Evolutionary conservation across 176 grass and related monocot species (phyloP), one percentile per base, ranked within the genome.

Genomic region (Oryza punctata): DNA sequence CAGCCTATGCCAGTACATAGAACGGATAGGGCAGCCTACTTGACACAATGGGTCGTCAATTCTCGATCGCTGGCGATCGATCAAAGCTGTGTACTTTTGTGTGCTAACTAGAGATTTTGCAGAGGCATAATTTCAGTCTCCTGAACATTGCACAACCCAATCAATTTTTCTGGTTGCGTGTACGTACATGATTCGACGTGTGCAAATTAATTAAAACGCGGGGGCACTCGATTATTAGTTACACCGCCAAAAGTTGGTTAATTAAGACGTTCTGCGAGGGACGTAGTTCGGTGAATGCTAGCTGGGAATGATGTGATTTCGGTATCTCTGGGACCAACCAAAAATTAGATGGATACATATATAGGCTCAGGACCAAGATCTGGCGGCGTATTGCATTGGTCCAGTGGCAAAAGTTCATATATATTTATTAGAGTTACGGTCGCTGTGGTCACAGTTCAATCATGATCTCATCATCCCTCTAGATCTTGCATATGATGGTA

Each of bases 121-220:
- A 57, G 18, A 18, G 50, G 50, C 50, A 57, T 57, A 57, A 57
- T 57, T 57, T 57, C 50, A 18, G 50, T 57, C 50, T 57, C 50
- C 50, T 57, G 18, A 57, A 57, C 50, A 57, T 8, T 57, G 50
- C 18, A 21, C 50, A 57, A 2, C 18, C 18, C 83, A 70, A 78
- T 70, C 32, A 79, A 72, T 50, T 72, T 72, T 70, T 76, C 23
- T 72, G 37, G 76, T 79, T 85, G 84, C 26, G 59, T 50, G 14
- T 50, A 16, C 47, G 12, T 50, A 50, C 47, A 64, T 72, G 76
- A 85, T 49, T 10, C 7, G 76, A 80, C 52, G 68, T 79, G 67
- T 79, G 67, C 68, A 66, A 79, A 86, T 79, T 79, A 49, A 49
- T 50, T 50, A 72, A 79, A 47, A 41, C 40, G 18, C 40, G 18